A percentile compares a stretch with the other conserved stretches of the same genome.
Conservation (phyloP, 495 filamentous ascomycete genomes). For the Neurospora sp. region DNA sequence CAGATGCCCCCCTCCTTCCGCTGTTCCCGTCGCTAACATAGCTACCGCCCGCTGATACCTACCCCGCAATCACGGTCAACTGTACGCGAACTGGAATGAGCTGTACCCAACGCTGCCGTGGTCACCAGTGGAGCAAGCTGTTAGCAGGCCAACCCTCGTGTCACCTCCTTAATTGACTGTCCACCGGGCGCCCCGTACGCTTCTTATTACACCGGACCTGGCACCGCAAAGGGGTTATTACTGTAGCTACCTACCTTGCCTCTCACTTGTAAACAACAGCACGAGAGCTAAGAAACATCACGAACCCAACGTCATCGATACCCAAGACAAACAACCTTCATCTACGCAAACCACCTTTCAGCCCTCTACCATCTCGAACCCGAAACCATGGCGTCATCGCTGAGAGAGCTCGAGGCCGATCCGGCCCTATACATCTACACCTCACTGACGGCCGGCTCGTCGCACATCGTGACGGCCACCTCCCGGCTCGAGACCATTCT, state of each 20-base stretch:
- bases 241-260: neutral
- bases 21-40: neutral
- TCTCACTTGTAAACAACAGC: neutral
- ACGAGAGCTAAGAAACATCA: neutral
- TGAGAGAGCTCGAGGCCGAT: slow-evolving; percentile 33
- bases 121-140: neutral
- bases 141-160: neutral
- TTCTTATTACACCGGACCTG: neutral
- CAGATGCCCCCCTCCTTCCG: neutral
- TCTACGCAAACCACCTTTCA: neutral
- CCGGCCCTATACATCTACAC: slow-evolving; percentile 86
- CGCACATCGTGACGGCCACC: slow-evolving; percentile 93
- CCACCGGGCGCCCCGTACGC: neutral
- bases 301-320: neutral
- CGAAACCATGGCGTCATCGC: neutral
- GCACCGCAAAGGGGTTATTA: neutral
- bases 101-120: neutral
- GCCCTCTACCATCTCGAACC: neutral
- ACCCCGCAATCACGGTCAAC: neutral
- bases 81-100: neutral
- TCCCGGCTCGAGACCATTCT: slow-evolving; percentile 92
- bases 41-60: neutral
- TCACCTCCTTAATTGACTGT: neutral
- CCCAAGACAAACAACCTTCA: neutral
- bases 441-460: slow-evolving; percentile 88